Base-by-base conservation (phyloP, 192 early-diverging fungal species). In the Coemansia nantahalensis region DNA sequence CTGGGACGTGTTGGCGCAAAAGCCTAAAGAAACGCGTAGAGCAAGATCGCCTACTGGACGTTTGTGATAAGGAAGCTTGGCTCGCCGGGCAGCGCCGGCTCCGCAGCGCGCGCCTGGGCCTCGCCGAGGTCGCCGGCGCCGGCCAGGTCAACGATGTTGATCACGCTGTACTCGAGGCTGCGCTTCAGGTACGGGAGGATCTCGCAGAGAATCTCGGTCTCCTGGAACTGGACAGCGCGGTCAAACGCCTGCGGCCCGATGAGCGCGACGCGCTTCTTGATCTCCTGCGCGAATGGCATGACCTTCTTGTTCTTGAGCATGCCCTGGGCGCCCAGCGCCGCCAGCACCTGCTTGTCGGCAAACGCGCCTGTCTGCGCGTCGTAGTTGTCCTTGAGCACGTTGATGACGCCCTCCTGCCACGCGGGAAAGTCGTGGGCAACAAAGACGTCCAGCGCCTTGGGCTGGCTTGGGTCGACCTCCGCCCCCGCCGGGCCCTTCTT, bases 201-300 rank as follows among this genome's bases (percentile, higher is more conserved):
- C 24, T 68, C 66, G 17, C 62, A 21, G 18, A 97, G 71, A 28
- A 85, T 77, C n/a, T 86, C 83, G 26, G 67, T 21, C 71, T 99
- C 96, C 48, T 92, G 74, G 64, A 97, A 99, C 24, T 60, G 50
- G 41, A 97, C 80, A 5, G 87, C 67, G 52, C 92, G 84, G 57
- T 91, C 82, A 60, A 99, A 92, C 7, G 86, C 93, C 16, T 52
- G 31, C 6, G 78, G 47, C 7, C 94, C 93, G 4, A 68, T 49
- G 6, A 60, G 54, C 30, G 80, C 82, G 13, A 94, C 85, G 37
- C 77, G 80, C 70, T 91, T 94, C 85, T 93, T 90, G 64, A 94
- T 82, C 37, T 87, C 83, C 43, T 93, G 84, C 41, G 93, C 81
- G 78, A 99, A 99, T 15, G 93, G 91, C 93, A 97, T 97, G n/a